Evolutionary conservation across 2,329 filamentous ascomycete genomes (phyloP).

Genomic region (Aspergillus arachidicola): DNA sequence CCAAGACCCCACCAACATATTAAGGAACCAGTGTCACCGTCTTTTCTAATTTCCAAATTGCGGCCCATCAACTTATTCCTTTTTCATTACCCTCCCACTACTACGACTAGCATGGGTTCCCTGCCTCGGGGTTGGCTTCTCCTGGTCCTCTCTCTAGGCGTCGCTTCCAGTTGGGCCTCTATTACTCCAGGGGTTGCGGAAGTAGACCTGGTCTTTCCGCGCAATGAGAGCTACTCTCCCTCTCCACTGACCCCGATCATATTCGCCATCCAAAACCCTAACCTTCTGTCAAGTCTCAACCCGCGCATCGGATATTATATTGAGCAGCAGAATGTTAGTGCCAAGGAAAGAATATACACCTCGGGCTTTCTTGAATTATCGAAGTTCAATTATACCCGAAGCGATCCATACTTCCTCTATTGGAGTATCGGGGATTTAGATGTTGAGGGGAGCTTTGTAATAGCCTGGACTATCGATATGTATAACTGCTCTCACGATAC

Average conservation of each 20-base stretch:
- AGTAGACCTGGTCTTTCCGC: conserved; percentile 8
- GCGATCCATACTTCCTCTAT: conserved; percentile 7
- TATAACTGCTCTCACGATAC: neutral
- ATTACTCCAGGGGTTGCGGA: too few species aligned
- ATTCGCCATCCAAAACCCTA: conserved; percentile 16
- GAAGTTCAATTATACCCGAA: neutral
- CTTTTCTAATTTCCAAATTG: neutral
- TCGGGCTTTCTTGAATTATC: too few species aligned
- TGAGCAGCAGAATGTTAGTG: too few species aligned
- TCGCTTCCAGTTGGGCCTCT: neutral
- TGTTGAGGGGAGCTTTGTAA: conserved; percentile 1
- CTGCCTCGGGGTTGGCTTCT: neutral
- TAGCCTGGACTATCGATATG: neutral
- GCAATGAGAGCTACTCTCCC: conserved; percentile 10
- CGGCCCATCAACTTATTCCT: neutral
- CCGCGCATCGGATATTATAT: too few species aligned
- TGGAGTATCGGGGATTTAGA: neutral
- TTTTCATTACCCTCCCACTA: neutral
- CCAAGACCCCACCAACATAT: neutral
- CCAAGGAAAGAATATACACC: too few species aligned
- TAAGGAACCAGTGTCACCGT: neutral
- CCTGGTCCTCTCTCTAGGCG: neutral
- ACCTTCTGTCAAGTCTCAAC: neutral
- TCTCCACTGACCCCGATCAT: conserved; percentile 15
- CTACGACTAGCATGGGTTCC: neutral